phyloP scores from a whole-genome alignment of 352 stramenopile species.

The Sclerospora graminicola region DNA sequence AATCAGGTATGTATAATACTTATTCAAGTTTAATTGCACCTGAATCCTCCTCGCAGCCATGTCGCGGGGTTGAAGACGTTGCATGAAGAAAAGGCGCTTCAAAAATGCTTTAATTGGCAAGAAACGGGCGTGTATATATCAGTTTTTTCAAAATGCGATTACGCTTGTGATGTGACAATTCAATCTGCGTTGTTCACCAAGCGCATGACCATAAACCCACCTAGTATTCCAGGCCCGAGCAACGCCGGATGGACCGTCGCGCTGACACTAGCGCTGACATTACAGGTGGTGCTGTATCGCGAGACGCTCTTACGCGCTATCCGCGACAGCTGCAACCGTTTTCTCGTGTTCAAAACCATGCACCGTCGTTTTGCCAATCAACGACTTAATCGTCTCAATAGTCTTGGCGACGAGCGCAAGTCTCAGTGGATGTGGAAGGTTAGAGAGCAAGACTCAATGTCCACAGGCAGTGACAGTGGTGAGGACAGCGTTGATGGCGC shows the following conservation, averaged over 20 bases:
- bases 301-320: constrained; percentile 35
- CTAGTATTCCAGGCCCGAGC: constrained; percentile 9
- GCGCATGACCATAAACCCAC: constrained; percentile 31
- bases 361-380: constrained; percentile 66
- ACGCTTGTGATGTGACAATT: too few relatives aligned
- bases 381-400: constrained; percentile 58
- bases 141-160: too few relatives aligned
- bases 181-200: too few relatives aligned
- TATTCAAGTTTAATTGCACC: too few relatives aligned
- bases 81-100: too few relatives aligned
- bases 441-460: constrained; percentile 3
- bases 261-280: constrained; percentile 20
- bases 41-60: too few relatives aligned
- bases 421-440: constrained; percentile 77
- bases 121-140: too few relatives aligned
- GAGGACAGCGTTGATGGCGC: constrained; percentile 20
- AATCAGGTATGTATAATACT: too few relatives aligned
- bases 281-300: constrained; percentile 45
- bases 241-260: constrained; percentile 18
- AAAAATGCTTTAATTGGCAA: too few relatives aligned
- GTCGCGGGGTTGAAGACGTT: too few relatives aligned
- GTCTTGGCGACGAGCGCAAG: constrained; percentile 45
- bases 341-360: constrained; percentile 65
- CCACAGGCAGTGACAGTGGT: constrained; percentile 24
- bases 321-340: constrained; percentile 31